These are phyloP conservation scores for Carex littledalei DNA, from an alignment of 176 grass and related monocot genomes.

Conservation along the genomic window DNA sequence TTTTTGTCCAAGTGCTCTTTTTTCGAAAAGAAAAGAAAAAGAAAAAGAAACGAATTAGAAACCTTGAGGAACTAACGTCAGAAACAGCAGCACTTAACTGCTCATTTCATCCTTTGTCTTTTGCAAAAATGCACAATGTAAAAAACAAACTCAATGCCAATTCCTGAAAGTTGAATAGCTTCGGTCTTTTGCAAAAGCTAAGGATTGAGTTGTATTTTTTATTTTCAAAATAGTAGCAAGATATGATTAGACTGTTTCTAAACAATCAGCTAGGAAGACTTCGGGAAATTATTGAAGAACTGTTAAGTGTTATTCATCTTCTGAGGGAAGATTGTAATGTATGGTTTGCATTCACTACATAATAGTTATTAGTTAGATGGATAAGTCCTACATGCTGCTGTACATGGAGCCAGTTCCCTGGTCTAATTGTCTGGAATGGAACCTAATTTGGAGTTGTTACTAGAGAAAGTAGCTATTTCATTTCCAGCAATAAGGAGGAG, in stretches of 20 bases:
- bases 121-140: too few species aligned
- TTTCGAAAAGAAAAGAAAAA: too few species aligned
- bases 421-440: background rate
- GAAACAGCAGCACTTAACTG: background rate
- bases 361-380: background rate
- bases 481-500: background rate
- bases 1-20: background rate
- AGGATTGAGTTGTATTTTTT: background rate
- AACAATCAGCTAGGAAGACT: background rate
- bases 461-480: background rate
- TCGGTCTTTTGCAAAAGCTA: too few species aligned
- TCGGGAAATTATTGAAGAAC: background rate
- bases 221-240: background rate
- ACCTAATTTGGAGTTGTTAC: background rate
- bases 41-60: background rate
- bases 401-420: background rate
- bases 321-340: background rate
- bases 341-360: background rate
- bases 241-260: background rate
- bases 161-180: too few species aligned
- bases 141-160: too few species aligned
- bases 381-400: background rate
- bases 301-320: background rate
- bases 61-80: background rate
- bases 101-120: background rate